phyloP scores from a whole-genome alignment of 768 basidiomycete species.

The Suillus clintonianus region DNA sequence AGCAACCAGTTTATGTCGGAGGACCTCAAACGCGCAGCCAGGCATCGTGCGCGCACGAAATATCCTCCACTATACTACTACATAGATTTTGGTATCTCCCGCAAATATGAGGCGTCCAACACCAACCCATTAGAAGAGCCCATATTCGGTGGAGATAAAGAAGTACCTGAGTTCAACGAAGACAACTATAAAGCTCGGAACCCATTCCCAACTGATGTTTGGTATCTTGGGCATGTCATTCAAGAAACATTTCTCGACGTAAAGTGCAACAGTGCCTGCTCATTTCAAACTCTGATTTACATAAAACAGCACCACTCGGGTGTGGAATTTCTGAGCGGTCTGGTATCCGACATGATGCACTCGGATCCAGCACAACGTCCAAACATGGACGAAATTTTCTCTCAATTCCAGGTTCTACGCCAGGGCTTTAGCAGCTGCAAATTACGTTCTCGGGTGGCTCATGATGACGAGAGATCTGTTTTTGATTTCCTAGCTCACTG shows the following conservation, averaged over 20 bases:
- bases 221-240: conserved; percentile 43
- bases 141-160: conserved; percentile 43
- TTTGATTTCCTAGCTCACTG: conserved; percentile 18
- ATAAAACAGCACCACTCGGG: neutral
- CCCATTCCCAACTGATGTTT: conserved; percentile 47
- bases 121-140: conserved; percentile 27
- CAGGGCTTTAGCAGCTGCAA: conserved; percentile 11
- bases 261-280: neutral
- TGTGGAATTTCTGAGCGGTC: conserved; percentile 28
- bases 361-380: conserved; percentile 35
- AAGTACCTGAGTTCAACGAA: conserved; percentile 40
- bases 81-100: conserved; percentile 41
- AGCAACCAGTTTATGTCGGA: neutral
- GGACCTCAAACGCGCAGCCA: conserved; percentile 20
- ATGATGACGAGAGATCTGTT: conserved; percentile 5
- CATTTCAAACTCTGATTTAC: neutral
- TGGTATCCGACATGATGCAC: conserved; percentile 35
- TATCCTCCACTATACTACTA: conserved; percentile 33
- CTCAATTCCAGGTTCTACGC: conserved; percentile 17
- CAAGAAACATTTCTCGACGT: conserved; percentile 33
- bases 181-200: conserved; percentile 26
- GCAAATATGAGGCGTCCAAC: conserved; percentile 27
- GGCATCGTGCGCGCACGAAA: conserved; percentile 29
- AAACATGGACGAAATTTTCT: conserved; percentile 22
- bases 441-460: conserved; percentile 31